Evolutionary conservation across 257 asterid species (phyloP), one percentile per base, ranked within the genome.

Genomic region (Nicotiana tomentosiformis): DNA sequence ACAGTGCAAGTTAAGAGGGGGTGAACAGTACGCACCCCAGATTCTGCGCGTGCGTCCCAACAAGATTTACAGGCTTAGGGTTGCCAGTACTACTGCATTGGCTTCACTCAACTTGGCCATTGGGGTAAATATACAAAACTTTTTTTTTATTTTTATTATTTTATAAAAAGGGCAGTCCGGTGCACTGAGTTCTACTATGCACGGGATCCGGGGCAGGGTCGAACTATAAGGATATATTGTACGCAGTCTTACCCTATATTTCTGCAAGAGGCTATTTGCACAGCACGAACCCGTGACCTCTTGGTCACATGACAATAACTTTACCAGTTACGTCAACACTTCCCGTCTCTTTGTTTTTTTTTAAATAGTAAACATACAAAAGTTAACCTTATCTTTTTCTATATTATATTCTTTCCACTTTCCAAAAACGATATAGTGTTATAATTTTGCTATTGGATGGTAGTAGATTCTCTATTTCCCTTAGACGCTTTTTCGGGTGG

Each of bases 51-150:
- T 92, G 66, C 90, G 61, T 0, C 98, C 98, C 7, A 91, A 90
- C 90, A 90, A 89, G 88, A 93, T 94, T 76, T 95, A 92, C 89
- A 81, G 98, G 92, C 93, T 95, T 77, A 90, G 98, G 82, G 84
- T 95, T 69, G 92, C 98, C 66, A 93, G 98, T 91, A 51, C 93
- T 86, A 92, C 98, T 23, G 88, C 97, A 11, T 86, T 95, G 87
- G 89, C 93, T 81, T 83, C 97, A 5, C 98, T 95, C 93, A 95
- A 86, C 90, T 85, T 95, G 66, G 98, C 96, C 23, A 92, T 95
- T 87, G 93, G 89, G 96, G 98, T 95, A 91, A 11, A 32, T 15
- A n/a, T 33, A 39, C 66, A 10, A 39, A 60, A 56, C 57, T 2
- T 20, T 6, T 26, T 32, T 37, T 1, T 1, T 6, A 20, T 37